Base-by-base conservation (phyloP, 768 basidiomycete genomes). In the Wakefieldia striispora region DNA sequence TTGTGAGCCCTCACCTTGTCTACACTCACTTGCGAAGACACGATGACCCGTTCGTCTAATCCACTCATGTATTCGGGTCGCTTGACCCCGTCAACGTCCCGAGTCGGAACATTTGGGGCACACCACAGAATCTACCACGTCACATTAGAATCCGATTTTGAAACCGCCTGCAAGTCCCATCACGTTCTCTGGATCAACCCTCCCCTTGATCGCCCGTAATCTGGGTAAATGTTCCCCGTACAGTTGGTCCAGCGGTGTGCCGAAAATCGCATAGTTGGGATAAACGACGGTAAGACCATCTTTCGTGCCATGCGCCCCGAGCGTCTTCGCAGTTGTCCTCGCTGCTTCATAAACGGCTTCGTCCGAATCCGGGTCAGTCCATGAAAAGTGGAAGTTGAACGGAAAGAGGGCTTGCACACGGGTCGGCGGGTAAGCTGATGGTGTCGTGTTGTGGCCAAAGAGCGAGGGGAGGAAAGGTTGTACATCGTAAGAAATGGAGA, bases 151-250 rank as follows among this genome's bases (percentile, higher is more conserved):
- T 33, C 33, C 14, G 7, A 33, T 33, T 33, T 45, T 85, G 62
- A 75, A 84, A 8, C 83, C 82, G 0, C 84, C 84, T n/a, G 83
- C 71, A 10, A 83, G 72, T 8, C 74, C 76, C 84, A 85, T 85
- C 6, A 84, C 71, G 55, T 80, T 72, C 4, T 67, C 41, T 0
- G 83, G 83, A 59, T 85, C 84, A 31, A 78, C 72, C 11, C 43
- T 47, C 43, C 46, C 61, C 57, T 78, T 79, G n/a, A 84, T 59
- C 11, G 51, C 56, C 41, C 63, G 56, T 43, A 85, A 59, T 40
- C 45, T 61, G 2, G 63, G 56, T 24, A 54, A 0, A 45, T 82
- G 76, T 0, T 51, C 57, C 0, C 79, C 82, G 50, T 79, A 84
- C 29, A 85, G 59, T 2, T 62, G 40, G 26, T 66, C 59, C 37